Percentiles rank a stretch among this genome's conserved stretches.
Conservation (phyloP, 2,329 filamentous ascomycete species). For the Penicillium rolfsii region DNA sequence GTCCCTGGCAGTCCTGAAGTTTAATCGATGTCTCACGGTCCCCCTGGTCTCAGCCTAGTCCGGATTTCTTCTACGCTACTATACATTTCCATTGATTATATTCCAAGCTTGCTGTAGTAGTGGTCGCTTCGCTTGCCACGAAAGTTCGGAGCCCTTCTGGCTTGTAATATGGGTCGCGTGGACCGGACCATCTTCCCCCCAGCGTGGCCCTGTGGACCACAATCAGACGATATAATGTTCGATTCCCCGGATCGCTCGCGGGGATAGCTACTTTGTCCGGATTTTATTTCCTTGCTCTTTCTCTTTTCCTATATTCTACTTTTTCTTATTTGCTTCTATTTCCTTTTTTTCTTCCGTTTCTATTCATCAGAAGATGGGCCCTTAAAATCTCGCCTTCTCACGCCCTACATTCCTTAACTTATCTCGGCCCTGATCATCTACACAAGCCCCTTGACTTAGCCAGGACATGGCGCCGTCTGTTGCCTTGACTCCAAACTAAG, state of each 20-base stretch:
- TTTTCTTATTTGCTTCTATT: neutral
- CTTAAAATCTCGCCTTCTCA: neutral
- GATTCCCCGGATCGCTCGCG: constrained; percentile 9
- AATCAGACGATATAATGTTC: constrained; percentile 5
- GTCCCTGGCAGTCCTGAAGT: constrained; percentile 3
- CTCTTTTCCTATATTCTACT: neutral
- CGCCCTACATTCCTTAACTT: neutral
- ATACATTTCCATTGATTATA: neutral
- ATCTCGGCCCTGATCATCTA: neutral
- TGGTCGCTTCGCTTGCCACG: neutral
- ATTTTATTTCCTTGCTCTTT: constrained; percentile 1
- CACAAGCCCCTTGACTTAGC: neutral
- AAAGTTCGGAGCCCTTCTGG: neutral
- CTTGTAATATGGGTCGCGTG: neutral
- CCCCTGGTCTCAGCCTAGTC: neutral
- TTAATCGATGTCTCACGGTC: constrained; percentile 10
- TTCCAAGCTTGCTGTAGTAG: neutral
- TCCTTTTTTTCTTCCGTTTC: neutral
- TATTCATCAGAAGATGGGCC: neutral
- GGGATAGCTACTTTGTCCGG: neutral
- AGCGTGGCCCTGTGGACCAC: neutral
- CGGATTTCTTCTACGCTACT: neutral
- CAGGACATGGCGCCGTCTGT: neutral
- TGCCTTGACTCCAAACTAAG: neutral
- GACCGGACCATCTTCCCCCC: constrained; percentile 1